Evolutionary conservation across 2,329 filamentous ascomycete genomes (phyloP), one percentile per base, ranked within the genome.

Genomic region (Aureobasidium sp.): DNA sequence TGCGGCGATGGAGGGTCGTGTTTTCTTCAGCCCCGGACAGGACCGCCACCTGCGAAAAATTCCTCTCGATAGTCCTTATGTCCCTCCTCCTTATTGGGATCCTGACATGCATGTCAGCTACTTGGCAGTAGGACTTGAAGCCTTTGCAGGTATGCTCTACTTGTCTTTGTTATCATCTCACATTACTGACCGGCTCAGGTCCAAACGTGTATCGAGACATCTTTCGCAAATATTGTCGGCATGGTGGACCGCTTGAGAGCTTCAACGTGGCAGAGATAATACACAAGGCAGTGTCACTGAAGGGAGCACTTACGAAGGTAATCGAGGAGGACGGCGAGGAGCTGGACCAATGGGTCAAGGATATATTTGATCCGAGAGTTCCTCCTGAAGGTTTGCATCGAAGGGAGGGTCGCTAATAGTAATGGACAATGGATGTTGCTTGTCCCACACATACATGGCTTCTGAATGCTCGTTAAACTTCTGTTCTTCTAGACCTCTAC

Each of bases 181-280:
- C 35, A 35, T 19, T 27, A 22, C 54, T 48, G 19, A 59, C 42
- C 2, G 6, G 11, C n/a, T 22, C 35, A 56, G 60, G 54, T 5
- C 54, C 60, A 5, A 17, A 60, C n/a, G 67, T 72, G 6, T 70
- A 70, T 40, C 64, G 67, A 24, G 64, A 64, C 1, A 66, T 71
- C 3, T 68, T 73, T 35, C 40, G 62, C 3, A 54, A 50, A 49
- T 65, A 69, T 56, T 73, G 71, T 49, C 24, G 29, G 7, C 45
- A 44, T 2, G 59, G 62, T 7, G 63, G 64, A 9, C 19, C 60
- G 6, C 64, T 73, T 27, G 63, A 65, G 31, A 27, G 61, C 1
- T 72, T 64, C 54, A 72, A 69, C 49, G 69, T 73, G 11, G 67
- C 69, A 19, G 70, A 74, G 61, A 73, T 73, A 54, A 68, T 74